Conservation (phyloP, 2,329 filamentous ascomycete genomes). For the Ceratocystis albifundus region DNA sequence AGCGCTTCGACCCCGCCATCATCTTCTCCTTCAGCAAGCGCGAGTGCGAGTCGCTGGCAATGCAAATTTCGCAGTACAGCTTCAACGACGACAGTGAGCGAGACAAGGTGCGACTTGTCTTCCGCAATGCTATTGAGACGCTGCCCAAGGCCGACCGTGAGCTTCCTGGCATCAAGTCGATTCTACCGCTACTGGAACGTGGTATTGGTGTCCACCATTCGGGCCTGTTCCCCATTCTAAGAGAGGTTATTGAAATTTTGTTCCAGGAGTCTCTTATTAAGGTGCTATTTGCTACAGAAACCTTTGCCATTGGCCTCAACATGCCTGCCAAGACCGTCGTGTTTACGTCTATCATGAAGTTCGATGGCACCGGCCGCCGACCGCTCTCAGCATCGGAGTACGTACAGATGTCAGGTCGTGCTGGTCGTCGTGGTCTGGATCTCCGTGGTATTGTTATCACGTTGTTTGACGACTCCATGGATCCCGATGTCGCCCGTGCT, state of each 20-base stretch:
- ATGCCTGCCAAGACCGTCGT: conserved; percentile 99
- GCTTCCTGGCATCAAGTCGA: conserved; percentile 79
- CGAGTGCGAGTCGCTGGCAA: conserved; percentile 81
- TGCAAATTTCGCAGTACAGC: conserved; percentile 73
- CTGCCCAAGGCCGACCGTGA: conserved; percentile 83
- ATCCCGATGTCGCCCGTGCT: conserved; percentile 82
- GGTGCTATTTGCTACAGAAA: conserved; percentile 94
- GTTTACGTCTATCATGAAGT: conserved; percentile 95
- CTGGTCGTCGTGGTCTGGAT: conserved; percentile 91
- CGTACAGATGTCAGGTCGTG: conserved; percentile 96
- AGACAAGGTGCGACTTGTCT: conserved; percentile 86
- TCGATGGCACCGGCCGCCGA: conserved; percentile 67
- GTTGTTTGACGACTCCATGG: conserved; percentile 97
- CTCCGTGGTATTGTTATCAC: conserved; percentile 98
- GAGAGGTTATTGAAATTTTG: conserved; percentile 96
- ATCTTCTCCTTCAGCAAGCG: conserved; percentile 99
- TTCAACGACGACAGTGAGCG: conserved; percentile 98
- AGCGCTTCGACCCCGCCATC: conserved; percentile 94
- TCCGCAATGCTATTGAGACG: conserved; percentile 83
- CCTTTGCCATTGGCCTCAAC: conserved; percentile 95
- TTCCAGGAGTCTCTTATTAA: conserved; percentile 98
- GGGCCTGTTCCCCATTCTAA: conserved; percentile 84
- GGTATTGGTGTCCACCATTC: conserved; percentile 98
- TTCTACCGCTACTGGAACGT: conserved; percentile 75
- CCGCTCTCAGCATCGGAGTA: conserved; percentile 93